Evolutionary conservation across 2,329 filamentous ascomycete genomes (phyloP).

Genomic region (Pseudohalonectria lignicola): DNA sequence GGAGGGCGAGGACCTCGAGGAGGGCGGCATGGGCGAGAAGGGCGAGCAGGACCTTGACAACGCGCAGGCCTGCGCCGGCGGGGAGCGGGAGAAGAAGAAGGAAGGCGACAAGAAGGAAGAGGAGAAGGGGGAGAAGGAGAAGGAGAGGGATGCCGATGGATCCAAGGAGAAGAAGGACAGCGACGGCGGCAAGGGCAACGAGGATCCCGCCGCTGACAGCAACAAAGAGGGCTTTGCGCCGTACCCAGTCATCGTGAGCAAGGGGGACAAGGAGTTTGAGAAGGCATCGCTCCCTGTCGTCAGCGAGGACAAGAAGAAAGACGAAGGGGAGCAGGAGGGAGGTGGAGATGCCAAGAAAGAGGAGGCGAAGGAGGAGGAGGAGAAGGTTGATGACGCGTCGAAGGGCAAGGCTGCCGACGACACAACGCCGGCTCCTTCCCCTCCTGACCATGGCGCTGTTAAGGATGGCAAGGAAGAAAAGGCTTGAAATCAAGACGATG

Average conservation of each 20-base stretch:
- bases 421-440: too few relatives aligned
- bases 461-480: too few relatives aligned
- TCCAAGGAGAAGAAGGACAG: slow-evolving; percentile 18
- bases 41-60: slow-evolving; percentile 45
- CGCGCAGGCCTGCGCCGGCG: slow-evolving; percentile 43
- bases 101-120: slow-evolving; percentile 10
- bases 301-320: neutral
- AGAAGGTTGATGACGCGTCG: too few relatives aligned
- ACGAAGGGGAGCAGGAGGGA: neutral
- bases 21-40: slow-evolving; percentile 46
- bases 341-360: neutral
- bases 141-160: slow-evolving; percentile 5
- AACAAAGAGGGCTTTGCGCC: slow-evolving; percentile 8
- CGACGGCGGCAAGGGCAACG: slow-evolving; percentile 15
- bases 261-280: slow-evolving; percentile 18
- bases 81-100: slow-evolving; percentile 23
- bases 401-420: neutral
- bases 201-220: slow-evolving; percentile 4
- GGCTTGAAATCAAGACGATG: too few relatives aligned
- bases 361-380: neutral
- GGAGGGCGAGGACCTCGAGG: slow-evolving; percentile 40
- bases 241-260: slow-evolving; percentile 14
- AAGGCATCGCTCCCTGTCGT: slow-evolving; percentile 13
- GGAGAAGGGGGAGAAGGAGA: slow-evolving; percentile 11
- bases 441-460: too few relatives aligned